phyloP scores from a whole-genome alignment of 306 rosid species.

The Canavalia ensiformis region DNA sequence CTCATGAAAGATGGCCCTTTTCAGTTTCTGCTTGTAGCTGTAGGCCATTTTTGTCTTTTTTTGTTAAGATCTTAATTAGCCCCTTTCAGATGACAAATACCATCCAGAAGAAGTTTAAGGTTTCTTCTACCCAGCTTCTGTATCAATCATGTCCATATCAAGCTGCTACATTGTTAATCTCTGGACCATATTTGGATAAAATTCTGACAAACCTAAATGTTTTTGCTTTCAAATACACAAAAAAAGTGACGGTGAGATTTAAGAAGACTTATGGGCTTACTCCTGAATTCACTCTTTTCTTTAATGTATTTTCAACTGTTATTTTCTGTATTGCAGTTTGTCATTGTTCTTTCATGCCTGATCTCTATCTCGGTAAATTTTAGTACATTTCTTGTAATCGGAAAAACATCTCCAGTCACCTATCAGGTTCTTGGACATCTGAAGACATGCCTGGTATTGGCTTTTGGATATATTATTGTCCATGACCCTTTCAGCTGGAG shows the following conservation, averaged over 20 bases:
- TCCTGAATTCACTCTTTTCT: not conserved
- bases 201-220: constrained; percentile 78
- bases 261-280: not conserved
- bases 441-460: constrained; percentile 92
- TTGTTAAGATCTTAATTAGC: constrained; percentile 67
- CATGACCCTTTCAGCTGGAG: constrained; percentile 89
- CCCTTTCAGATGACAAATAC: constrained; percentile 88
- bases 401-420: constrained; percentile 94
- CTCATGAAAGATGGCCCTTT: not conserved
- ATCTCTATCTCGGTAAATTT: constrained; percentile 92
- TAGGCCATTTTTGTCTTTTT: not conserved
- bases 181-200: constrained; percentile 89
- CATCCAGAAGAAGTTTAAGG: constrained; percentile 91
- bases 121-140: constrained; percentile 92
- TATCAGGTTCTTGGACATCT: constrained; percentile 97
- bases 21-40: not conserved
- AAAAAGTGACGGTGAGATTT: constrained; percentile 83
- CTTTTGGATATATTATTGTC: constrained; percentile 83
- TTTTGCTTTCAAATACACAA: constrained; percentile 81
- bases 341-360: constrained; percentile 82
- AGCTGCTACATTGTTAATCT: constrained; percentile 73
- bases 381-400: constrained; percentile 95
- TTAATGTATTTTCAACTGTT: constrained; percentile 9
- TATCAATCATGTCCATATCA: constrained; percentile 97
- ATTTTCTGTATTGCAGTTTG: constrained; percentile 60